A percentile compares a stretch with the other conserved stretches of the same genome.
These are phyloP conservation scores for Penicillium fuscoglaucum DNA, from an alignment of 2,329 filamentous ascomycete species.

Conservation along the genomic window DNA sequence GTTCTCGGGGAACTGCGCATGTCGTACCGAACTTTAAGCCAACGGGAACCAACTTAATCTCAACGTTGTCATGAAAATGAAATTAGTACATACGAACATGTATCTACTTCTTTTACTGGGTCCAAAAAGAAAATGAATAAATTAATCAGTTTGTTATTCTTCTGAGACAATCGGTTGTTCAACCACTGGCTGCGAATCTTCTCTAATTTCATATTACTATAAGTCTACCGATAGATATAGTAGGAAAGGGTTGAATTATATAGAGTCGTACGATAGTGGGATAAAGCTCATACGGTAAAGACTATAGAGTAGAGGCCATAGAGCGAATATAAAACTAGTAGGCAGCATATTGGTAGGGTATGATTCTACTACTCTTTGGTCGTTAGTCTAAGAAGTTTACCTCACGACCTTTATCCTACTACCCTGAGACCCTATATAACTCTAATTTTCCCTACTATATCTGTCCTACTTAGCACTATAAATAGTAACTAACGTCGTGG, in stretches of 20 bases:
- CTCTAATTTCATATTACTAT: neutral
- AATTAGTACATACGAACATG: too few species aligned
- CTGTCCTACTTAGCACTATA: neutral
- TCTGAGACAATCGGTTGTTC: too few species aligned
- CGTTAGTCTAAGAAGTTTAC: neutral
- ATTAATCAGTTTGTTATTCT: too few species aligned
- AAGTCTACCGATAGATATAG: neutral
- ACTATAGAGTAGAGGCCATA: neutral
- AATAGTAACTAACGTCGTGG: neutral
- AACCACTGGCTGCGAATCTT: too few species aligned
- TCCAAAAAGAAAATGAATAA: too few species aligned
- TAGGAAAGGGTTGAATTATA: neutral
- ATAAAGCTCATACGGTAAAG: too few species aligned
- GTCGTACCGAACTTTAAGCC: too few species aligned
- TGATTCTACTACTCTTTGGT: neutral
- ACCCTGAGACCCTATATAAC: neutral
- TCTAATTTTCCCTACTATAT: too few species aligned
- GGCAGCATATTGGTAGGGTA: neutral
- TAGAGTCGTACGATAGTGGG: neutral
- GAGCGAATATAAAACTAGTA: neutral
- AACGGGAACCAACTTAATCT: too few species aligned
- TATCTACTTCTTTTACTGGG: too few species aligned
- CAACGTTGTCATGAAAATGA: too few species aligned
- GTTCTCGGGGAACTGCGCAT: too few species aligned
- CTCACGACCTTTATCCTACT: neutral